Evolutionary conservation across 352 stramenopile species (phyloP).

Genomic region (Albugo candida): DNA sequence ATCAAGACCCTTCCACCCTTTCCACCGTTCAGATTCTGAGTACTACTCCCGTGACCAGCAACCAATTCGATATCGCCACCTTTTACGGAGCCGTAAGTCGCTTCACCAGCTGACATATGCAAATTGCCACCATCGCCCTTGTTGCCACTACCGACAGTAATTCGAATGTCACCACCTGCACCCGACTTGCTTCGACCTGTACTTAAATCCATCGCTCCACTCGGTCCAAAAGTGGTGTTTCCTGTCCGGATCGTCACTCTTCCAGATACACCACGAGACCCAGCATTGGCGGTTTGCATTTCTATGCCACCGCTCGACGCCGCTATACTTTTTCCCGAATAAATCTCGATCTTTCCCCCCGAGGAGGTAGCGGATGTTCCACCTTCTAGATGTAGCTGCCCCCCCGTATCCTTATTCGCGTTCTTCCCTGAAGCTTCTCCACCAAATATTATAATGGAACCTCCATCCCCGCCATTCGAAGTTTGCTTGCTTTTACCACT

Average conservation of each 20-base stretch:
- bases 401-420: slow-evolving; percentile 21
- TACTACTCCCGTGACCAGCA: slow-evolving; percentile 25
- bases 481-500: slow-evolving; percentile 22
- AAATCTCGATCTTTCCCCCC: slow-evolving; percentile 42
- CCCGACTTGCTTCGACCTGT: slow-evolving; percentile 59
- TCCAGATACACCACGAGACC: slow-evolving; percentile 61
- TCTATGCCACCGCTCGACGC: slow-evolving; percentile 50
- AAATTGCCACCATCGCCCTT: slow-evolving; percentile 71
- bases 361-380: slow-evolving; percentile 23
- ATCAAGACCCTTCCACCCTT: slow-evolving; percentile 34
- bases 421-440: slow-evolving; percentile 33
- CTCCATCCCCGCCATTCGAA: slow-evolving; percentile 39
- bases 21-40: slow-evolving; percentile 21
- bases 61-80: slow-evolving; percentile 30
- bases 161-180: slow-evolving; percentile 49
- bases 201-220: slow-evolving; percentile 43
- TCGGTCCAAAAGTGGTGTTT: slow-evolving; percentile 37
- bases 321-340: slow-evolving; percentile 18
- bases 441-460: slow-evolving; percentile 24
- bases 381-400: slow-evolving; percentile 38
- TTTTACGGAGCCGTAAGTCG: slow-evolving; percentile 16
- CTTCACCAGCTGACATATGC: slow-evolving; percentile 37
- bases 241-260: slow-evolving; percentile 49
- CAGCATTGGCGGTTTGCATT: slow-evolving; percentile 42
- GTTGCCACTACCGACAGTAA: slow-evolving; percentile 66